These are phyloP conservation scores for Diplodia scrobiculata DNA, from an alignment of 2,329 filamentous ascomycete genomes.

Conservation along the genomic window DNA sequence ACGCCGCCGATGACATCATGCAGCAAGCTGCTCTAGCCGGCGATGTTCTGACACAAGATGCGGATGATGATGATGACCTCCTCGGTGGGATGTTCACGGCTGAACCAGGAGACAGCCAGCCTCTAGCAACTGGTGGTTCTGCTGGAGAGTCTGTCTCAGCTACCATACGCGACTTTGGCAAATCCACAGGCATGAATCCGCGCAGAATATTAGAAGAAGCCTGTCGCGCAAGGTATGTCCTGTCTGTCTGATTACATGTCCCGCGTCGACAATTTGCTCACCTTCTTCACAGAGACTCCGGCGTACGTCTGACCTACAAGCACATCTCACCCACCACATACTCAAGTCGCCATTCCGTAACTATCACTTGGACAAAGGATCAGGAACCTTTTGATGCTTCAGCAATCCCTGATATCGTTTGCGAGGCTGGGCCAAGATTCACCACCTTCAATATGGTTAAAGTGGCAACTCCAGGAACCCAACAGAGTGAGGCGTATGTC, in stretches of 20 bases:
- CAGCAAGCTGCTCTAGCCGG: slow-evolving; percentile 49
- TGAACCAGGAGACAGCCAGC: slow-evolving; percentile 50
- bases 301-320: slow-evolving; percentile 67
- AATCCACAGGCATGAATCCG: slow-evolving; percentile 75
- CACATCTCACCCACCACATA: slow-evolving; percentile 73
- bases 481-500: slow-evolving; percentile 85
- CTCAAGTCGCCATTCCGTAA: slow-evolving; percentile 73
- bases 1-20: slow-evolving; percentile 54
- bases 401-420: slow-evolving; percentile 48
- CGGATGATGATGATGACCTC: slow-evolving; percentile 60
- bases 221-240: slow-evolving; percentile 70
- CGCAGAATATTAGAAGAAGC: slow-evolving; percentile 79
- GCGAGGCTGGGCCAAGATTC: slow-evolving; percentile 49
- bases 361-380: slow-evolving; percentile 75
- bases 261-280: background rate
- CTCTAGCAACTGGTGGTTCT: slow-evolving; percentile 32
- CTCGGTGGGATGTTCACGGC: slow-evolving; percentile 61
- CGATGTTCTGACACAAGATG: slow-evolving; percentile 38
- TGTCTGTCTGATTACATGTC: background rate
- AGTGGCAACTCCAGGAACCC: slow-evolving; percentile 70
- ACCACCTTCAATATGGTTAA: slow-evolving; percentile 72
- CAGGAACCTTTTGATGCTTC: slow-evolving; percentile 58
- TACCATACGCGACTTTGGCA: slow-evolving; percentile 79
- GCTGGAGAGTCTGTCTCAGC: slow-evolving; percentile 54
- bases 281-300: slow-evolving; percentile 62